A percentile compares a stretch with the other conserved stretches of the same genome.
phyloP scores from a whole-genome alignment of 768 basidiomycete genomes.

The Leccinum olivaceopallidum region DNA sequence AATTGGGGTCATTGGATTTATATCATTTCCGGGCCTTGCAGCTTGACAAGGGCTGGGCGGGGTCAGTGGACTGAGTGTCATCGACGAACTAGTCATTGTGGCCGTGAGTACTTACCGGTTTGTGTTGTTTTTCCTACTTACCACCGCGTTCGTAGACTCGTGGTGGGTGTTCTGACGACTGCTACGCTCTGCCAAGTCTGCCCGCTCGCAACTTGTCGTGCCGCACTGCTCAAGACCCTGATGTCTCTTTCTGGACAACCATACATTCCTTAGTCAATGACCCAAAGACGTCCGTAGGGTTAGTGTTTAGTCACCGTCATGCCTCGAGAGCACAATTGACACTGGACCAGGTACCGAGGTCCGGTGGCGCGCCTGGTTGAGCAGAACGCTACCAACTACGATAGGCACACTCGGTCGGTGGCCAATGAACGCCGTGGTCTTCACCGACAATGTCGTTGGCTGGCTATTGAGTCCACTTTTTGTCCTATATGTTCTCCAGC shows the following conservation, averaged over 20 bases:
- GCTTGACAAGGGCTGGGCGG: not conserved
- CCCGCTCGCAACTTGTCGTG: not conserved
- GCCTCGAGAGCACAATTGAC: not conserved
- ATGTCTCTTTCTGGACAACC: not conserved
- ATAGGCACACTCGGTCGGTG: not conserved
- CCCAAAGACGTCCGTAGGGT: not conserved
- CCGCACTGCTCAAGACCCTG: not conserved
- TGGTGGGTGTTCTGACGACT: not conserved
- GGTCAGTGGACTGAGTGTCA: not conserved
- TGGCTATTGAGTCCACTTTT: too few relatives aligned
- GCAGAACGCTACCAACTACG: not conserved
- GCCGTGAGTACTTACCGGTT: not conserved
- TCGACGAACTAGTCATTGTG: not conserved
- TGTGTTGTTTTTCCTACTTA: not conserved
- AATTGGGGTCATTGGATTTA: not conserved
- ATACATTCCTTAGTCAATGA: not conserved
- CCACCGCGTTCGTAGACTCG: not conserved
- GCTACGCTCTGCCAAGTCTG: slow-evolving; percentile 5
- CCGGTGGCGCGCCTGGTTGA: not conserved
- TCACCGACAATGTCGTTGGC: too few relatives aligned
- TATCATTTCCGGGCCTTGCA: not conserved
- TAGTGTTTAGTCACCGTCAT: not conserved
- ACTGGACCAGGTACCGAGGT: not conserved
- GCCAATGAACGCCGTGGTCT: not conserved
- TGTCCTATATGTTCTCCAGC: too few relatives aligned